phyloP scores from a whole-genome alignment of 352 stramenopile species.

The Phytopythium sindhum region DNA sequence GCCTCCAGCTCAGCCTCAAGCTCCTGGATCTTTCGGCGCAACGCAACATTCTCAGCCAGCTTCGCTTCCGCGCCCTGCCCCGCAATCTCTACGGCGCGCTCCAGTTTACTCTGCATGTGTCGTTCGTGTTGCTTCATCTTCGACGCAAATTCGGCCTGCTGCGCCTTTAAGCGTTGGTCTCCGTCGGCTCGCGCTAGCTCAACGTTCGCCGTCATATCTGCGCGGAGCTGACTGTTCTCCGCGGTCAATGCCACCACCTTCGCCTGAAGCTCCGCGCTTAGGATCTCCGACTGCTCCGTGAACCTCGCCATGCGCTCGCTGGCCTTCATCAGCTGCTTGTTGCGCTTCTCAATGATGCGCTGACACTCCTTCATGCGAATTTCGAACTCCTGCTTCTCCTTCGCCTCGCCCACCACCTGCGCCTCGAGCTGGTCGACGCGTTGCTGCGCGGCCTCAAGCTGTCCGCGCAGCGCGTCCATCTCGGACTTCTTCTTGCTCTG shows the following conservation, averaged over 20 bases:
- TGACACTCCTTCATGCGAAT: constrained; percentile 82
- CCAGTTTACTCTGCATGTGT: constrained; percentile 1
- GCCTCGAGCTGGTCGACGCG: constrained; percentile 29
- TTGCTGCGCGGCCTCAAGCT: constrained; percentile 39
- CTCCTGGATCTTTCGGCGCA: constrained; percentile 22
- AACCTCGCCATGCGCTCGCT: constrained; percentile 66
- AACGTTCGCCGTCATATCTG: constrained; percentile 16
- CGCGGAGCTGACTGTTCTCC: constrained; percentile 34
- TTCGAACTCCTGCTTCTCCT: constrained; percentile 55
- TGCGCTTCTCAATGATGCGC: constrained; percentile 82
- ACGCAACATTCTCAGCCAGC: constrained; percentile 25
- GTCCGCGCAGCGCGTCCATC: constrained; percentile 36
- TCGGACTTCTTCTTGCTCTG: constrained; percentile 71
- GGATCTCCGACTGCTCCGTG: constrained; percentile 58
- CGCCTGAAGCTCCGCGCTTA: constrained; percentile 41
- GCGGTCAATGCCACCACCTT: constrained; percentile 27
- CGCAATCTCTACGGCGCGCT: not conserved
- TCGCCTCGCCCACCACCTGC: constrained; percentile 26
- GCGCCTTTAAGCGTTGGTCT: constrained; percentile 26
- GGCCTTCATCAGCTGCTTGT: constrained; percentile 82
- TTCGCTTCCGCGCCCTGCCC: constrained; percentile 17
- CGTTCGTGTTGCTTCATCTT: constrained; percentile 25
- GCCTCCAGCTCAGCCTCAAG: constrained; percentile 36
- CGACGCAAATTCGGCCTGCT: constrained; percentile 30
- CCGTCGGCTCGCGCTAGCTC: constrained; percentile 26